These are phyloP conservation scores for Leccinum arenicola DNA, from an alignment of 768 basidiomycete genomes.

Conservation along the genomic window DNA sequence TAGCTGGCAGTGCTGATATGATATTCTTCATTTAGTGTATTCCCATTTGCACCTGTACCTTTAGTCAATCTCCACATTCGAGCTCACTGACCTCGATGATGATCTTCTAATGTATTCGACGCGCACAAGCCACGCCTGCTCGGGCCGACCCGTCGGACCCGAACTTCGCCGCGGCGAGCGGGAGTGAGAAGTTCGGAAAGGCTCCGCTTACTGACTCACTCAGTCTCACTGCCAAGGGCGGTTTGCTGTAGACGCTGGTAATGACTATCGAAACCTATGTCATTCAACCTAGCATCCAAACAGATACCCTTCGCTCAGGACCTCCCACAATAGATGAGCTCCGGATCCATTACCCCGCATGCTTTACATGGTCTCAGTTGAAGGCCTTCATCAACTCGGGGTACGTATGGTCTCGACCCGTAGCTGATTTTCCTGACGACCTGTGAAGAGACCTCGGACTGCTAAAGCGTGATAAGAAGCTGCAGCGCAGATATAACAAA, in stretches of 20 bases:
- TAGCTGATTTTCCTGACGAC: background rate
- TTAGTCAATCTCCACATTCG: background rate
- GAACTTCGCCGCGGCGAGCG: background rate
- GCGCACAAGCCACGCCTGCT: background rate
- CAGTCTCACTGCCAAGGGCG: background rate
- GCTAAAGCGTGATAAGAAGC: slow-evolving; percentile 65
- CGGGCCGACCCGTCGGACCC: background rate
- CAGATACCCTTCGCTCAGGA: slow-evolving; percentile 49
- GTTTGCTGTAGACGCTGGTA: background rate
- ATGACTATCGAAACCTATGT: slow-evolving; percentile 20
- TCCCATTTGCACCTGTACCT: slow-evolving; percentile 13
- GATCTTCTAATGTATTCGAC: background rate
- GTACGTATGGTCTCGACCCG: slow-evolving; percentile 34
- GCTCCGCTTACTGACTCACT: background rate
- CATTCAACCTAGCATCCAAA: background rate
- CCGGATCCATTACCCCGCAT: slow-evolving; percentile 63
- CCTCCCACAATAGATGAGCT: slow-evolving; percentile 70
- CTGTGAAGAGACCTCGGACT: slow-evolving; percentile 71
- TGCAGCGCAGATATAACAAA: slow-evolving; percentile 64
- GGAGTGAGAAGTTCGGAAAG: background rate
- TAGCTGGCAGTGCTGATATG: background rate
- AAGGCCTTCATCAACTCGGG: slow-evolving; percentile 80
- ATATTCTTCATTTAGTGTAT: slow-evolving; percentile 10
- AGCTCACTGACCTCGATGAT: background rate
- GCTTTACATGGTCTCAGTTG: slow-evolving; percentile 73